Evolutionary conservation across 2,329 filamentous ascomycete species (phyloP).

Genomic region (Dactylonectria macrodidyma): DNA sequence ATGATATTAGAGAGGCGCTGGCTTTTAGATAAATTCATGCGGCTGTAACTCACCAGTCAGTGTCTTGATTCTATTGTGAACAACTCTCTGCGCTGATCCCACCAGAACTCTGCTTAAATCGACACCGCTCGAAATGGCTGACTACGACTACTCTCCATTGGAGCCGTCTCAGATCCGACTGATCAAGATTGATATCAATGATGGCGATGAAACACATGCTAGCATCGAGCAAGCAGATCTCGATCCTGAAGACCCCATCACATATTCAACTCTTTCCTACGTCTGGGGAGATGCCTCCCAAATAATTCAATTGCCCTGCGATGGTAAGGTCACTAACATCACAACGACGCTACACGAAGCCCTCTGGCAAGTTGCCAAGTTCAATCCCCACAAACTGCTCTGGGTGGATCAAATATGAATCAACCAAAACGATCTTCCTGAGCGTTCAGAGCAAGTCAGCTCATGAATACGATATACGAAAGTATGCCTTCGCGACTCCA

Average conservation of each 20-base stretch:
- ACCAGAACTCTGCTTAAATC: neutral
- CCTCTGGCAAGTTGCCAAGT: constrained; percentile 22
- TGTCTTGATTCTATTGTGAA: neutral
- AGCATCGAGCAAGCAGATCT: constrained; percentile 33
- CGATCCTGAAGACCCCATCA: constrained; percentile 28
- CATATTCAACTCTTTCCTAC: constrained; percentile 37
- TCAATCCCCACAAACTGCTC: constrained; percentile 25
- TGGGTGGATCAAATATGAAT: constrained; percentile 43
- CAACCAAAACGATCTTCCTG: constrained; percentile 30
- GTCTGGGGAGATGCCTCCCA: constrained; percentile 29
- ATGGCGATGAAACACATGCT: constrained; percentile 15
- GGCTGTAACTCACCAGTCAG: neutral
- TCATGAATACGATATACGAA: constrained; percentile 40
- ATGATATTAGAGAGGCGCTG: neutral
- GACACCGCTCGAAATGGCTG: neutral
- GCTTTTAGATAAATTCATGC: too few species aligned
- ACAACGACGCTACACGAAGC: constrained; percentile 33
- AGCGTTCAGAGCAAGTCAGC: constrained; percentile 36
- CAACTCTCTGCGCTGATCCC: neutral
- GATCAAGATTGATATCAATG: neutral
- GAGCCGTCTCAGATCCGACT: constrained; percentile 34
- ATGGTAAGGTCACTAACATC: constrained; percentile 22
- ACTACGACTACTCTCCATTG: constrained; percentile 31
- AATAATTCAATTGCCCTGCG: constrained; percentile 23
- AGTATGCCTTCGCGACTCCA: constrained; percentile 20